phyloP scores from a whole-genome alignment of 2,329 filamentous ascomycete species.

The Cyphellophora attinorum region DNA sequence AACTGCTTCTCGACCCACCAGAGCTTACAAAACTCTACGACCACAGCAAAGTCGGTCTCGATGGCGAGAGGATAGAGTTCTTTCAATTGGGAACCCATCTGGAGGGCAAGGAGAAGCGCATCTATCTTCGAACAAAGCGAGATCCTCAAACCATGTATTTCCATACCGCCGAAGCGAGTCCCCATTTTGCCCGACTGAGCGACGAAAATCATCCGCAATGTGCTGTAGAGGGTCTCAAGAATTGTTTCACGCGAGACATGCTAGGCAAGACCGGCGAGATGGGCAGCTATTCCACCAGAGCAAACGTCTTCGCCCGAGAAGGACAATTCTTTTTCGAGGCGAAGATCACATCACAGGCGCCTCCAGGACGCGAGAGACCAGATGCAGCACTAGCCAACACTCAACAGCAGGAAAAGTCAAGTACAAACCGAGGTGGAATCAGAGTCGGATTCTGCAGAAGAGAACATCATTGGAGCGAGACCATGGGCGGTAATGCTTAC shows the following conservation, averaged over 20 bases:
- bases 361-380: constrained; percentile 50
- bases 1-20: constrained; percentile 18
- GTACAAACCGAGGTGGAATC: constrained; percentile 31
- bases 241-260: constrained; percentile 64
- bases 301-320: constrained; percentile 82
- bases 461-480: constrained; percentile 23
- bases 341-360: constrained; percentile 54
- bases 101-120: constrained; percentile 19
- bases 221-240: constrained; percentile 62
- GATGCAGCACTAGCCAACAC: constrained; percentile 15
- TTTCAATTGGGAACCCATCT: constrained; percentile 18
- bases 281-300: constrained; percentile 69
- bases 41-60: constrained; percentile 13
- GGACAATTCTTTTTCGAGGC: constrained; percentile 93
- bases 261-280: constrained; percentile 74
- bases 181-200: constrained; percentile 75
- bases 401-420: constrained; percentile 14
- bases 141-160: constrained; percentile 18
- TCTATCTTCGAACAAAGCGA: constrained; percentile 18
- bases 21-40: constrained; percentile 17
- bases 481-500: constrained; percentile 17
- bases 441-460: constrained; percentile 38
- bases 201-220: constrained; percentile 60
- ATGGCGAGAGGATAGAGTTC: constrained; percentile 18
- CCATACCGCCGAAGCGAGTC: constrained; percentile 61